phyloP scores from a whole-genome alignment of 2,329 filamentous ascomycete genomes.

The Aspergillus sojae region DNA sequence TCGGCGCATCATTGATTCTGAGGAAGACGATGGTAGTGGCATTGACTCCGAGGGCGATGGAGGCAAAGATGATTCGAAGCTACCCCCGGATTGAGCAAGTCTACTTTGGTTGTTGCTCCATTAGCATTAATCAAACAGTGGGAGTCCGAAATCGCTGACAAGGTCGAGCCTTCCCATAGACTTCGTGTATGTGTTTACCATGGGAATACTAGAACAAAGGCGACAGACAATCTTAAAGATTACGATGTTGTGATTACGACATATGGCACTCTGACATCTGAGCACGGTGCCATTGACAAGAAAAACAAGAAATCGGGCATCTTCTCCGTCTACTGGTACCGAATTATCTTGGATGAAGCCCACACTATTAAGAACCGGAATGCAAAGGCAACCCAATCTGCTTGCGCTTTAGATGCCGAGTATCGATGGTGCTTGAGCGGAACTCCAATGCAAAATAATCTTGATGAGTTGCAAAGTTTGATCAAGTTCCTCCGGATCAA shows the following conservation, averaged over 20 bases:
- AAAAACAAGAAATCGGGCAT: slow-evolving; percentile 72
- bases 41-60: slow-evolving; percentile 41
- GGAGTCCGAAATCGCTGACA: slow-evolving; percentile 89
- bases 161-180: slow-evolving; percentile 68
- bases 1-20: slow-evolving; percentile 42
- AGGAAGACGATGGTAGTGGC: slow-evolving; percentile 50
- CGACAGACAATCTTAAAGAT: slow-evolving; percentile 71
- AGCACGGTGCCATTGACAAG: slow-evolving; percentile 72
- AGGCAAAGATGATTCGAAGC: slow-evolving; percentile 59
- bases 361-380: slow-evolving; percentile 99
- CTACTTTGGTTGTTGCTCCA: slow-evolving; percentile 89
- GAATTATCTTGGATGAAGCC: slow-evolving; percentile 92
- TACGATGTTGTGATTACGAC: slow-evolving; percentile 98
- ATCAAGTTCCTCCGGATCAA: slow-evolving; percentile 91
- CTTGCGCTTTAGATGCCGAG: slow-evolving; percentile 78
- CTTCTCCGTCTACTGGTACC: slow-evolving; percentile 92
- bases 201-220: slow-evolving; percentile 81
- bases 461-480: slow-evolving; percentile 92
- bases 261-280: slow-evolving; percentile 92
- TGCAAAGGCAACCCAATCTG: slow-evolving; percentile 91
- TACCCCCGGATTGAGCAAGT: slow-evolving; percentile 72
- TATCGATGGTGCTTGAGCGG: slow-evolving; percentile 97
- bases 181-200: slow-evolving; percentile 89
- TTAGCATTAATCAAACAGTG: slow-evolving; percentile 95
- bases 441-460: slow-evolving; percentile 97